Percentiles rank a stretch among this genome's conserved stretches.
These are phyloP conservation scores for Sporothrix pallida DNA, from an alignment of 2,329 filamentous ascomycete genomes.

Conservation along the genomic window DNA sequence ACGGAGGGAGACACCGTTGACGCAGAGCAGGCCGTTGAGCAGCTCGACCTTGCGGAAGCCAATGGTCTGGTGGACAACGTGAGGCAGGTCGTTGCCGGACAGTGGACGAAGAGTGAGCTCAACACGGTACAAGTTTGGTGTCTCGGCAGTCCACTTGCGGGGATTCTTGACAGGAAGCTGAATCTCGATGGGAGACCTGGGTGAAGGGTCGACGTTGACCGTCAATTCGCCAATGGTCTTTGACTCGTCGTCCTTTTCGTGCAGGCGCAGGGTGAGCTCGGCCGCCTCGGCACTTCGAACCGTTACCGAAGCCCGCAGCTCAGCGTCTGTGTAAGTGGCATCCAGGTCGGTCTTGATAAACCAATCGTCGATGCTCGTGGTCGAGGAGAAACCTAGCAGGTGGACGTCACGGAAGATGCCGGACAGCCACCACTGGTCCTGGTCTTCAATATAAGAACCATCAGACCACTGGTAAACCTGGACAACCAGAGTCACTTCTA, in stretches of 20 bases:
- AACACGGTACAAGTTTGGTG: constrained; percentile 64
- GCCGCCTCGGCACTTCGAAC: constrained; percentile 43
- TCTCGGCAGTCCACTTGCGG: constrained; percentile 72
- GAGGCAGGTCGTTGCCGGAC: constrained; percentile 38
- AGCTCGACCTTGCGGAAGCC: constrained; percentile 71
- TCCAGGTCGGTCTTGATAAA: constrained; percentile 63
- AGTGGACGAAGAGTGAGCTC: constrained; percentile 49
- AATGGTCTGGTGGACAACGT: constrained; percentile 58
- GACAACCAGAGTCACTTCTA: constrained; percentile 54
- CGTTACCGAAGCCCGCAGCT: constrained; percentile 56
- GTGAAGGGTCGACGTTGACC: not conserved
- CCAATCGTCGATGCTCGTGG: constrained; percentile 61
- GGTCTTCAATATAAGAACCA: constrained; percentile 72
- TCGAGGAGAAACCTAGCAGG: constrained; percentile 61
- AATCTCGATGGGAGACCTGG: constrained; percentile 38
- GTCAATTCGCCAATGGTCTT: not conserved
- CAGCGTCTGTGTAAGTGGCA: constrained; percentile 55
- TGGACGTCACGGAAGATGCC: constrained; percentile 72
- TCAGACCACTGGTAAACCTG: constrained; percentile 75
- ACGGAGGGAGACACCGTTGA: constrained; percentile 67
- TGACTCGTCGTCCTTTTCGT: constrained; percentile 7
- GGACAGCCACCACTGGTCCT: constrained; percentile 72
- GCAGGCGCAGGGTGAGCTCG: constrained; percentile 48
- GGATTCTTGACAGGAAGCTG: constrained; percentile 58
- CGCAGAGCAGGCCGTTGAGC: constrained; percentile 62